phyloP scores from a whole-genome alignment of 805 yeast species.

The Pichia gijzeniarum region DNA sequence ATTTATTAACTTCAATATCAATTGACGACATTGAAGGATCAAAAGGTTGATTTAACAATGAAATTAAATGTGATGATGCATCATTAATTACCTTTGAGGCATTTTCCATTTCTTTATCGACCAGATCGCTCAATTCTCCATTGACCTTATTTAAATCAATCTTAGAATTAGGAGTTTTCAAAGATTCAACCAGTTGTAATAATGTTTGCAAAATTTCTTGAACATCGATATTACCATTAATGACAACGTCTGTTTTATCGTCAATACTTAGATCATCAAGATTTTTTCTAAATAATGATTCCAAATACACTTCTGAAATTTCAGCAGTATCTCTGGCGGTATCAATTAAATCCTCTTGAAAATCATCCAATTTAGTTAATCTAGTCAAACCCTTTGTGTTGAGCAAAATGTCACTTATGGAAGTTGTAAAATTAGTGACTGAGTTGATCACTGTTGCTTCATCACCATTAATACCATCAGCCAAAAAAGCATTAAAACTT shows the following conservation, averaged over 20 bases:
- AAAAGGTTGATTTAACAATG: conserved; percentile 41
- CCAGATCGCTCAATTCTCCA: conserved; percentile 62
- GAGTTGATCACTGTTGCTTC: conserved; percentile 57
- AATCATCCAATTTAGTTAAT: conserved; percentile 41
- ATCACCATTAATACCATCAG: conserved; percentile 66
- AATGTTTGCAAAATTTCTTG: conserved; percentile 65
- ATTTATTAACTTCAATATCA: conserved; percentile 66
- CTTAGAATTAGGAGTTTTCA: conserved; percentile 33
- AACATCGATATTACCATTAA: conserved; percentile 65
- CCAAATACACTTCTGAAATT: conserved; percentile 56
- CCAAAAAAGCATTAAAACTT: conserved; percentile 65
- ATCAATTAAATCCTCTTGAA: conserved; percentile 44
- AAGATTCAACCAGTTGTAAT: conserved; percentile 46
- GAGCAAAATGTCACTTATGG: conserved; percentile 55
- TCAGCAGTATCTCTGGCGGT: conserved; percentile 53
- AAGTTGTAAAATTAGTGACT: conserved; percentile 54
- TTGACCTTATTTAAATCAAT: conserved; percentile 21
- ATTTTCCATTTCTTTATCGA: conserved; percentile 64
- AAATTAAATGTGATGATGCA: conserved; percentile 56
- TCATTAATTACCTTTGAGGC: conserved; percentile 65
- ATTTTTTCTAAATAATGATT: conserved; percentile 47
- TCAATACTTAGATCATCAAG: conserved; percentile 49
- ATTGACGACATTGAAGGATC: conserved; percentile 48
- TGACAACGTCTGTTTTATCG: conserved; percentile 69
- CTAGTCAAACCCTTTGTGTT: conserved; percentile 66